Conservation (phyloP, 371 early-diverging fungal species). For the Batrachochytrium dendrobatidis region DNA sequence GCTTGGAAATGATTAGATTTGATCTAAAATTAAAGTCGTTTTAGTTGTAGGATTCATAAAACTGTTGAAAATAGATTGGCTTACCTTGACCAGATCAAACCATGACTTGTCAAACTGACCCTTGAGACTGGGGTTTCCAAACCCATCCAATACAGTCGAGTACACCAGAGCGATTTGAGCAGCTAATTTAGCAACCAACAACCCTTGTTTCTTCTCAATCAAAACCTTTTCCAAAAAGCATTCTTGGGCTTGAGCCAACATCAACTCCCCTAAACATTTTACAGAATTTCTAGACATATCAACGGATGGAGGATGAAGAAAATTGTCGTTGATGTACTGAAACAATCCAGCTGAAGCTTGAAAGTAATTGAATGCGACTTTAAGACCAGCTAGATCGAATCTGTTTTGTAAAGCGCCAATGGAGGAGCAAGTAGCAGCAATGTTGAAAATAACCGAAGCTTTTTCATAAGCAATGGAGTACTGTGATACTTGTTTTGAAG, state of each 20-base stretch:
- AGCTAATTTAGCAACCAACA: conserved; percentile 80
- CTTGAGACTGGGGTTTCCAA: conserved; percentile 37
- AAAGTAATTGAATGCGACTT: conserved; percentile 77
- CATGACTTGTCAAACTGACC: conserved; percentile 36
- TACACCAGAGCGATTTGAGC: conserved; percentile 78
- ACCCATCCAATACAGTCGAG: conserved; percentile 54
- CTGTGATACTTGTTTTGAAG: conserved; percentile 57
- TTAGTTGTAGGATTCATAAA: background rate
- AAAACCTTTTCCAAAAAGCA: conserved; percentile 79
- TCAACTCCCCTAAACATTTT: conserved; percentile 69
- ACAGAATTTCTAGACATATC: conserved; percentile 86
- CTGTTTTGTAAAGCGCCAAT: conserved; percentile 64
- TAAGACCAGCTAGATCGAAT: conserved; percentile 66
- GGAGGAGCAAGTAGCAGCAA: conserved; percentile 58
- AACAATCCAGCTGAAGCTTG: conserved; percentile 90
- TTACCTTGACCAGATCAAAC: conserved; percentile 38
- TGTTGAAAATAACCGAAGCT: conserved; percentile 90
- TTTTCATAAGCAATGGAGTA: conserved; percentile 92
- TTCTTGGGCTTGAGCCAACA: conserved; percentile 95
- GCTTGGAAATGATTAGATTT: conserved; percentile 83
- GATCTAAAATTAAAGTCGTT: conserved; percentile 41
- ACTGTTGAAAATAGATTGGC: no score
- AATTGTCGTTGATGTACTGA: conserved; percentile 91
- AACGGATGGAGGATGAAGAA: conserved; percentile 88
- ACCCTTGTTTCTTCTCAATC: conserved; percentile 75